These are phyloP conservation scores for Aureobasidium sp. DNA, from an alignment of 2,329 filamentous ascomycete species.

Conservation along the genomic window DNA sequence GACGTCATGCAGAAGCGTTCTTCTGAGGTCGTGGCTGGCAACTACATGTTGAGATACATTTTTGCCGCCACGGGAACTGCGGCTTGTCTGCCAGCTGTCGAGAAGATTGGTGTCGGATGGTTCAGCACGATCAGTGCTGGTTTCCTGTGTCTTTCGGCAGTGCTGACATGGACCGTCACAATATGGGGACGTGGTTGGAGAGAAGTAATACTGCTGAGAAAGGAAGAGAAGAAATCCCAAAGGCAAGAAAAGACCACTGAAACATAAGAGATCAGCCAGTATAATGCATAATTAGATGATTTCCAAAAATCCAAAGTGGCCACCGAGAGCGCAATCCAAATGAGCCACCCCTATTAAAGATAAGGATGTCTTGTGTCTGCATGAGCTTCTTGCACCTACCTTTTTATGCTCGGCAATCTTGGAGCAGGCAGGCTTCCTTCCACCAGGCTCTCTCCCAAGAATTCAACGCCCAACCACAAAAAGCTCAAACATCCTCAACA, in stretches of 20 bases:
- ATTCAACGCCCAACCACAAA: no score
- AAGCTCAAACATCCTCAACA: no score
- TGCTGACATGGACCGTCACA: slow-evolving; percentile 43
- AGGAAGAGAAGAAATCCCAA: slow-evolving; percentile 17
- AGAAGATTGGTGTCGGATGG: slow-evolving; percentile 72
- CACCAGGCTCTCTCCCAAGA: no score
- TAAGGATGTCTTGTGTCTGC: no score
- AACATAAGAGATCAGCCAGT: no score
- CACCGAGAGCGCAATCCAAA: no score
- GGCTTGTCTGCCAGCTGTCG: slow-evolving; percentile 65
- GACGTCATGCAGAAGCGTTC: slow-evolving; percentile 69
- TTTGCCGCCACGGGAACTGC: slow-evolving; percentile 66
- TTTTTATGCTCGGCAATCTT: no score
- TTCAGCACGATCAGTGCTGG: slow-evolving; percentile 63
- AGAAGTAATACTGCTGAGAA: slow-evolving; percentile 20
- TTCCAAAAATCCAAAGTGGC: no score
- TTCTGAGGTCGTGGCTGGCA: slow-evolving; percentile 66
- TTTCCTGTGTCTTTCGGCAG: slow-evolving; percentile 45
- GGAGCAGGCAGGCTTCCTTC: no score
- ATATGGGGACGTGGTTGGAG: slow-evolving; percentile 38
- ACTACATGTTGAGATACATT: slow-evolving; percentile 71
- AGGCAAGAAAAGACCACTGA: slow-evolving; percentile 3
- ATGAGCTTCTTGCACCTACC: no score
- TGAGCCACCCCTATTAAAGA: no score
- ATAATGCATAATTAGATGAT: no score